Evolutionary conservation across 2,329 filamentous ascomycete species (phyloP).

Genomic region (Juglanconis juglandina): DNA sequence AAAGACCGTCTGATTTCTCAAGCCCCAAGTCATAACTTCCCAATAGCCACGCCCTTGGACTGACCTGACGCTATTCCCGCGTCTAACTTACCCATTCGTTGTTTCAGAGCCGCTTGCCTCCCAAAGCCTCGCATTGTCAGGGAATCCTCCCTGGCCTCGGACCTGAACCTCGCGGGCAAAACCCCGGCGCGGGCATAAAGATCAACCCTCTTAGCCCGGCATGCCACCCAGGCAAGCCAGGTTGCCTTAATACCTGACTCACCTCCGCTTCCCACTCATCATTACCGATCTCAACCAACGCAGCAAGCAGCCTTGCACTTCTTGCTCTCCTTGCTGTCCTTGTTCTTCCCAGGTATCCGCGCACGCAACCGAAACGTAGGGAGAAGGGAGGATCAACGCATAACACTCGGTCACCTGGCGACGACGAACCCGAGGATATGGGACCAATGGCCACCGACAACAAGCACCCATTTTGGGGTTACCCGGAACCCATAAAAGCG

Average conservation of each 20-base stretch:
- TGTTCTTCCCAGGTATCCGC: no score
- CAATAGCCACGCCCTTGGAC: not conserved
- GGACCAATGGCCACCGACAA: conserved; percentile 13
- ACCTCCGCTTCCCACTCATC: not conserved
- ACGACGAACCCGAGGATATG: not conserved
- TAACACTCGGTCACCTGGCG: not conserved
- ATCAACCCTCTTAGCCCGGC: not conserved
- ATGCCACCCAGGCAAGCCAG: not conserved
- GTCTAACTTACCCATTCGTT: not conserved
- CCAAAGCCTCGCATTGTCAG: not conserved
- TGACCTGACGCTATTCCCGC: conserved; percentile 2
- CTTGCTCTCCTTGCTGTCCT: not conserved
- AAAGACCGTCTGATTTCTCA: not conserved
- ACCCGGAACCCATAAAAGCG: conserved; percentile 16
- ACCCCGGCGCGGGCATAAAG: conserved; percentile 6
- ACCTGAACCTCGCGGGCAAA: not conserved
- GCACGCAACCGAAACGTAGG: not conserved
- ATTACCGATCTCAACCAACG: not conserved
- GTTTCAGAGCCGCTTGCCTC: conserved; percentile 8
- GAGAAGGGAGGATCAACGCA: not conserved
- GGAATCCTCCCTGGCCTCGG: conserved; percentile 1
- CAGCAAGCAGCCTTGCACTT: not conserved
- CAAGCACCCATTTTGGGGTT: conserved; percentile 15
- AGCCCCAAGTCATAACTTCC: not conserved
- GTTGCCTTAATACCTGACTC: not conserved